These are phyloP conservation scores for Pseudocercospora cruenta DNA, from an alignment of 2,329 filamentous ascomycete genomes.

Conservation along the genomic window DNA sequence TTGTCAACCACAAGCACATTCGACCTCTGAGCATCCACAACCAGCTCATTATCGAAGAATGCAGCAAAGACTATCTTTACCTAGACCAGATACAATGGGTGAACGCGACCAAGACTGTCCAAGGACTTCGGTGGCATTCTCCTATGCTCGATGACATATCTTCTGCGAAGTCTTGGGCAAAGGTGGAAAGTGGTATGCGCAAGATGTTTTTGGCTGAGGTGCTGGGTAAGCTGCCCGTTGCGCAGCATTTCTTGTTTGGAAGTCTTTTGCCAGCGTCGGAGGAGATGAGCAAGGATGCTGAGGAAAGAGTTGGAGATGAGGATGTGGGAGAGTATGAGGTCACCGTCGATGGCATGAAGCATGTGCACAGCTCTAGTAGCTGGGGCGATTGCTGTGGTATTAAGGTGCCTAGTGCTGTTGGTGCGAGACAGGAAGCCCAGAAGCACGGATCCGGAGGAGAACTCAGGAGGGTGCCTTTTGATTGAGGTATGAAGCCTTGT, in stretches of 20 bases:
- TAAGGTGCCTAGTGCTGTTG: conserved; percentile 91
- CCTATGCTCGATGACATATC: conserved; percentile 99
- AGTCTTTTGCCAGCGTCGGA: conserved; percentile 77
- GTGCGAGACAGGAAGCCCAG: conserved; percentile 84
- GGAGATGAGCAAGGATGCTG: conserved; percentile 73
- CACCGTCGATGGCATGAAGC: conserved; percentile 67
- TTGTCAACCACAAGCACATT: conserved; percentile 68
- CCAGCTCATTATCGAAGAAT: conserved; percentile 83
- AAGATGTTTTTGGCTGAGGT: conserved; percentile 97
- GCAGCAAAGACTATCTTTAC: conserved; percentile 81
- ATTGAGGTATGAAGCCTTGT: conserved; percentile 52
- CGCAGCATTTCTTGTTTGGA: conserved; percentile 98
- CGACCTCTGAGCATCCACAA: conserved; percentile 74
- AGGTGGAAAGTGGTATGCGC: conserved; percentile 93
- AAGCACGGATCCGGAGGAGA: conserved; percentile 68
- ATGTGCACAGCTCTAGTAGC: conserved; percentile 57
- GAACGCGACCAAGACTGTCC: conserved; percentile 94
- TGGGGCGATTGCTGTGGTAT: conserved; percentile 99
- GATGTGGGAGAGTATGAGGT: conserved; percentile 62
- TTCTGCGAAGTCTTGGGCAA: conserved; percentile 83
- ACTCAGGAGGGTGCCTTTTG: conserved; percentile 79
- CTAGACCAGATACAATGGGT: conserved; percentile 92
- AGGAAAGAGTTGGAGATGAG: conserved; percentile 54
- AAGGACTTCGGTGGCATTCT: conserved; percentile 91
- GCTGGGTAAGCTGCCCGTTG: conserved; percentile 88